Conservation (phyloP, 2,329 filamentous ascomycete species). For the Diplodia scrobiculata region DNA sequence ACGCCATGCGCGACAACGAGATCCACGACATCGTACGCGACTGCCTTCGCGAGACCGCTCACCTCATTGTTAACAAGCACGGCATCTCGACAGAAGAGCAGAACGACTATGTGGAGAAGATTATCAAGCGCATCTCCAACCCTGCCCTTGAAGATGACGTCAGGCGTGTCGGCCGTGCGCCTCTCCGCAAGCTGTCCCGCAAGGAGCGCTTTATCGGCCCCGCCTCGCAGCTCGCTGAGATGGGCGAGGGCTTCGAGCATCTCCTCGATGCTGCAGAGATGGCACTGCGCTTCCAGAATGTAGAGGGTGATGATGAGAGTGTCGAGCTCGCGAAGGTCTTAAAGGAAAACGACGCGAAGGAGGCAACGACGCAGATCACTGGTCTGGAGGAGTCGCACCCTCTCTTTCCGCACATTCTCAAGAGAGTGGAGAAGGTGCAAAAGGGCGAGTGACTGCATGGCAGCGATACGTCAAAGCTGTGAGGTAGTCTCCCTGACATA, state of each 20-base stretch:
- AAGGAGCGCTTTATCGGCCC: constrained; percentile 96
- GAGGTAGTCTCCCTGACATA: constrained; percentile 1
- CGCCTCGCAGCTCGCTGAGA: constrained; percentile 83
- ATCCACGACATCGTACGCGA: constrained; percentile 79
- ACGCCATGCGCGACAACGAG: constrained; percentile 77
- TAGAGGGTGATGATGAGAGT: constrained; percentile 89
- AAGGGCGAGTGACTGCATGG: constrained; percentile 27
- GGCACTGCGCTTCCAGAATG: constrained; percentile 92
- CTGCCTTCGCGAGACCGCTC: constrained; percentile 81
- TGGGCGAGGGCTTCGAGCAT: constrained; percentile 69
- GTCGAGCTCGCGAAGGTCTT: constrained; percentile 83
- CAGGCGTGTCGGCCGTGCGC: constrained; percentile 91
- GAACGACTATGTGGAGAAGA: constrained; percentile 84
- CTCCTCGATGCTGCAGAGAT: constrained; percentile 85
- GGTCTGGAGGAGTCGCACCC: constrained; percentile 76
- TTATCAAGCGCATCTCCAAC: constrained; percentile 90
- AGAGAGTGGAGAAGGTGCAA: constrained; percentile 83
- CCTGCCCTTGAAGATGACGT: constrained; percentile 89
- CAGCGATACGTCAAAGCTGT: constrained; percentile 6
- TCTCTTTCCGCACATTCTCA: constrained; percentile 72
- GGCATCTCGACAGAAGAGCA: constrained; percentile 74
- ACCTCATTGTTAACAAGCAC: constrained; percentile 85
- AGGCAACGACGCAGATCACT: constrained; percentile 77
- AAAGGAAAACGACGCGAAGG: constrained; percentile 69
- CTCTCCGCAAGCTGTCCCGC: constrained; percentile 87